Evolutionary conservation across 164 flowering plant genomes (phyloP).

Genomic region (Aristolochia californica): DNA sequence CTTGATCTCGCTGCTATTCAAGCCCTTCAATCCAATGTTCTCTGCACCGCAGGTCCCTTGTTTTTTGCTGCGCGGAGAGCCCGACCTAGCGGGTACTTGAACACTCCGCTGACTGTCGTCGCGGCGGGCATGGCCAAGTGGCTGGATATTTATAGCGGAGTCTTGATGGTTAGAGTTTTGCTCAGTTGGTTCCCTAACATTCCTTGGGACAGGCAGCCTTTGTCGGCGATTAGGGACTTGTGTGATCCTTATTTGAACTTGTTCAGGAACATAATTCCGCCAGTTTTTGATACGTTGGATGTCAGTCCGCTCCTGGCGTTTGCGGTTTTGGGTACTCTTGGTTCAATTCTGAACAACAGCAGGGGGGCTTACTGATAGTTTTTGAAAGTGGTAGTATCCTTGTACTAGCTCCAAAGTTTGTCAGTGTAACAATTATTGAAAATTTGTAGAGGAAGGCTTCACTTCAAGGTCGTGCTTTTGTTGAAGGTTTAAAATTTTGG

Average conservation of each 20-base stretch:
- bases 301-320: slow-evolving; percentile 85
- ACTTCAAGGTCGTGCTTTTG: neutral
- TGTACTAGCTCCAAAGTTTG: too few species aligned
- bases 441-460: neutral
- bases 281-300: slow-evolving; percentile 66
- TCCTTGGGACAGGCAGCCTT: slow-evolving; percentile 89
- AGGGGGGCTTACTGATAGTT: slow-evolving; percentile 14
- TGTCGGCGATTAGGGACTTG: slow-evolving; percentile 78
- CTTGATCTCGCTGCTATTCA: slow-evolving; percentile 15
- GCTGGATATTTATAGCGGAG: slow-evolving; percentile 85
- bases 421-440: neutral
- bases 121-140: slow-evolving; percentile 83
- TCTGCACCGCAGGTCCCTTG: slow-evolving; percentile 39
- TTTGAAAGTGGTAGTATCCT: neutral
- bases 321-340: slow-evolving; percentile 62
- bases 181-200: slow-evolving; percentile 99
- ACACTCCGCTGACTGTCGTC: slow-evolving; percentile 73
- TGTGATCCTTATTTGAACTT: slow-evolving; percentile 88
- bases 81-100: slow-evolving; percentile 35
- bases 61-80: slow-evolving; percentile 53
- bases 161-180: slow-evolving; percentile 85
- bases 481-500: neutral
- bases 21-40: slow-evolving; percentile 11
- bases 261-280: slow-evolving; percentile 81
- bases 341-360: slow-evolving; percentile 38